Conservation (phyloP, 2,329 filamentous ascomycete genomes). For the Geoglossum cookeanum region DNA sequence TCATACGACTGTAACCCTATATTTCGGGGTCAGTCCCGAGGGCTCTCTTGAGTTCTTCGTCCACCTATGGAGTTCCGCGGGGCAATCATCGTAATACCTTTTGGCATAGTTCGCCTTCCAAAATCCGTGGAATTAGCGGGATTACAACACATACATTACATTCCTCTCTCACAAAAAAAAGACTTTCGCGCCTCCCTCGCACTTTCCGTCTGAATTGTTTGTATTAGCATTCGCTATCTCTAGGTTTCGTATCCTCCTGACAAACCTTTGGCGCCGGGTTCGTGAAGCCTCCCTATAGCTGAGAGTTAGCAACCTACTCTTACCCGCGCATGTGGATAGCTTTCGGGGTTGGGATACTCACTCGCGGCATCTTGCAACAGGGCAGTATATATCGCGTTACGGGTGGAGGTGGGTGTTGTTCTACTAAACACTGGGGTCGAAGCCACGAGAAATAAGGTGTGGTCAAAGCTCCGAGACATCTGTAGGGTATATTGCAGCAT, state of each 20-base stretch:
- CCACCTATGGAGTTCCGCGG: neutral
- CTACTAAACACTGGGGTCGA: neutral
- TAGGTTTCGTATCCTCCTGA: neutral
- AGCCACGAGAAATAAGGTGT: constrained; percentile 1
- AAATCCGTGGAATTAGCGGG: constrained; percentile 4
- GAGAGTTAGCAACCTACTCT: neutral
- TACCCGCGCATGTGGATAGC: neutral
- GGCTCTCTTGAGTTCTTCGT: neutral
- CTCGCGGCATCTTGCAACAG: neutral
- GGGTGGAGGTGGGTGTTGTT: neutral
- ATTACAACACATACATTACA: constrained; percentile 1
- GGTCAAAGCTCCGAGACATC: neutral
- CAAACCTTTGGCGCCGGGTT: constrained; percentile 27
- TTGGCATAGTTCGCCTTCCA: constrained; percentile 51
- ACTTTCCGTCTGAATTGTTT: constrained; percentile 28
- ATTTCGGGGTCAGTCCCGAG: neutral
- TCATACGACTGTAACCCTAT: constrained; percentile 70
- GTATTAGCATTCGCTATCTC: neutral
- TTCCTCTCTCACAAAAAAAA: constrained; percentile 43
- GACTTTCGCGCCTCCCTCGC: constrained; percentile 61
- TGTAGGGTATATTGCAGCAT: constrained; percentile 6
- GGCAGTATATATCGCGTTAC: neutral
- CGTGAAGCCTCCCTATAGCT: constrained; percentile 25
- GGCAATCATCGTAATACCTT: constrained; percentile 30
- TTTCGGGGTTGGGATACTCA: neutral